Conservation (phyloP, 1,139 yeast species). For the Magnusiomyces paraingens region DNA sequence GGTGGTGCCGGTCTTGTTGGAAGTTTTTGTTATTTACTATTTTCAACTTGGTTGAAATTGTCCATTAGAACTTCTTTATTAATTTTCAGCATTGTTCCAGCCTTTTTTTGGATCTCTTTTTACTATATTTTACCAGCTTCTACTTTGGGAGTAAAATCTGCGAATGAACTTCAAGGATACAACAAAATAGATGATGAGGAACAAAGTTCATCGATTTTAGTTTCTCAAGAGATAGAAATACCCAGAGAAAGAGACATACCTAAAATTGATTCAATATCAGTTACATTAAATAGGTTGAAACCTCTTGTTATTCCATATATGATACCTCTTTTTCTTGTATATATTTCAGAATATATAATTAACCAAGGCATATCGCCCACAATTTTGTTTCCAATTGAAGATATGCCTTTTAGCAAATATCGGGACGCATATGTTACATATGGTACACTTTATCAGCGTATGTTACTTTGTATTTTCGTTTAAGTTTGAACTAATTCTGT, state of each 20-base stretch:
- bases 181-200: background rate
- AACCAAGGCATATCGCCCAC: slow-evolving; percentile 93
- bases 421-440: slow-evolving; percentile 90
- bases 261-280: slow-evolving; percentile 11
- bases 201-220: background rate
- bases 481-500: background rate
- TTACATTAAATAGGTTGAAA: slow-evolving; percentile 39
- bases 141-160: background rate
- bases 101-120: slow-evolving; percentile 38
- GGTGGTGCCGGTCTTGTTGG: slow-evolving; percentile 94
- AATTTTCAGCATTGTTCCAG: slow-evolving; percentile 43
- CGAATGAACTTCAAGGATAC: background rate
- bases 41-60: slow-evolving; percentile 50
- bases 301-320: slow-evolving; percentile 63
- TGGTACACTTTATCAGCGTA: slow-evolving; percentile 75
- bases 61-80: slow-evolving; percentile 42
- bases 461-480: slow-evolving; percentile 11
- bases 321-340: slow-evolving; percentile 78
- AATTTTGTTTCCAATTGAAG: slow-evolving; percentile 62
- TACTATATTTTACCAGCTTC: slow-evolving; percentile 27
- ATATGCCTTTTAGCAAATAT: slow-evolving; percentile 61
- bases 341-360: slow-evolving; percentile 78
- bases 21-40: slow-evolving; percentile 48
- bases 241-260: slow-evolving; percentile 18
- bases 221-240: background rate